These are phyloP conservation scores for Monosporascus sp. DNA, from an alignment of 2,329 filamentous ascomycete genomes.

Conservation along the genomic window DNA sequence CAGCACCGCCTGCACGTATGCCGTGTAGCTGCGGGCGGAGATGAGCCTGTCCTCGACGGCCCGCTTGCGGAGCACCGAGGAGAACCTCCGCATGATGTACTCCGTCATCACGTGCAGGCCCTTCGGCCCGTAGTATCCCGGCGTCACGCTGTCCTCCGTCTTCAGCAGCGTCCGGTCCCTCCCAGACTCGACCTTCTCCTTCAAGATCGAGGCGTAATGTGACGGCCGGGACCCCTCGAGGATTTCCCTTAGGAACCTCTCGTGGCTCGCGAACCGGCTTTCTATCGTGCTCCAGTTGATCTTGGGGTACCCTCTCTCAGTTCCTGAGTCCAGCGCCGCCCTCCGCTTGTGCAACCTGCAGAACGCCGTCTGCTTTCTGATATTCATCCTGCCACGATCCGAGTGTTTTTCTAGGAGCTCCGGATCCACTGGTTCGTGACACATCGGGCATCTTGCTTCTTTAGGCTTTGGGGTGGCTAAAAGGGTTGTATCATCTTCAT, in stretches of 20 bases:
- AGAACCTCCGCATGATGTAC: constrained; percentile 57
- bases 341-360: constrained; percentile 57
- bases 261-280: constrained; percentile 51
- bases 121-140: constrained; percentile 79
- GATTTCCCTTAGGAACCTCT: constrained; percentile 50
- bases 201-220: constrained; percentile 55
- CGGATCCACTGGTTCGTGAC: constrained; percentile 52
- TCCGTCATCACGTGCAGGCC: constrained; percentile 70
- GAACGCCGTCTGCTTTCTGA: constrained; percentile 56
- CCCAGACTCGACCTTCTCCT: constrained; percentile 49
- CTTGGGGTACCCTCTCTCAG: constrained; percentile 56
- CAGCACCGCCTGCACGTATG: constrained; percentile 68
- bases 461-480: constrained; percentile 7
- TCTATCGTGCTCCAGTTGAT: constrained; percentile 65
- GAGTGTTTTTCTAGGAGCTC: constrained; percentile 49
- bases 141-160: constrained; percentile 54
- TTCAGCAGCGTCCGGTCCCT: constrained; percentile 56
- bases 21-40: constrained; percentile 59
- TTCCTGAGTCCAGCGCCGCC: constrained; percentile 45
- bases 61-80: constrained; percentile 52
- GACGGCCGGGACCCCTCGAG: constrained; percentile 52
- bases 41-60: constrained; percentile 62
- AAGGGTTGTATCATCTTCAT: constrained; percentile 11
- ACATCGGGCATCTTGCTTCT: constrained; percentile 58
- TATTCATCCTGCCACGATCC: constrained; percentile 42